Conservation (phyloP, 257 asterid genomes). For the Capsicum rhomboideum region DNA sequence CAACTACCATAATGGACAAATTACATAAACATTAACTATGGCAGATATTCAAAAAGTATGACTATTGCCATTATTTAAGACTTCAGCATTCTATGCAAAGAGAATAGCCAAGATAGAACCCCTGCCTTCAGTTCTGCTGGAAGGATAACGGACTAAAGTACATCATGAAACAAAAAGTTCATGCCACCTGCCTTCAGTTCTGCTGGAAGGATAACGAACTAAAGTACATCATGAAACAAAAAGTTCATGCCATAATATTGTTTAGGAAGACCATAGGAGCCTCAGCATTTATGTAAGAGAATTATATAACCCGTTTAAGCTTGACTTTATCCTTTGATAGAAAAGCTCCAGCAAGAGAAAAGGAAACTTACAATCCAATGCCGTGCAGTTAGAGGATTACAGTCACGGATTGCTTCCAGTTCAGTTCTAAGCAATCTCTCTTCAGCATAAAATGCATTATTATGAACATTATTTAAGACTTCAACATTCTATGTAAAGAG, state of each 20-base stretch:
- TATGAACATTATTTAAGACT: constrained; percentile 23
- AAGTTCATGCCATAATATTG: background rate
- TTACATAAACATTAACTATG: background rate
- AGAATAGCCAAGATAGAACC: background rate
- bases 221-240: background rate
- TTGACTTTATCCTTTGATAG: background rate
- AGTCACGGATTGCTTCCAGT: constrained; percentile 34
- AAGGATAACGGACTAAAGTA: too few relatives aligned
- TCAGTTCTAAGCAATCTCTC: constrained; percentile 31
- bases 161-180: too few relatives aligned
- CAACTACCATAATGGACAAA: background rate
- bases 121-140: too few relatives aligned
- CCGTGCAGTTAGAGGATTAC: constrained; percentile 27
- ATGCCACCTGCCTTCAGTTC: background rate
- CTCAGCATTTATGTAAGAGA: background rate
- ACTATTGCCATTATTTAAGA: background rate
- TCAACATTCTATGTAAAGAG: background rate
- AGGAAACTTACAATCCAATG: constrained; percentile 28
- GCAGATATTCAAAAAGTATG: background rate
- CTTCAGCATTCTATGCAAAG: background rate
- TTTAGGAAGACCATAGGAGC: background rate
- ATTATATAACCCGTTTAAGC: background rate
- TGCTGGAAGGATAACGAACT: background rate
- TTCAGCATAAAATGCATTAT: constrained; percentile 31
- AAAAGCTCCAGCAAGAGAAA: background rate